Evolutionary conservation across 768 basidiomycete species (phyloP), one percentile per base, ranked within the genome.

Genomic region (Russula griseocarnosa): DNA sequence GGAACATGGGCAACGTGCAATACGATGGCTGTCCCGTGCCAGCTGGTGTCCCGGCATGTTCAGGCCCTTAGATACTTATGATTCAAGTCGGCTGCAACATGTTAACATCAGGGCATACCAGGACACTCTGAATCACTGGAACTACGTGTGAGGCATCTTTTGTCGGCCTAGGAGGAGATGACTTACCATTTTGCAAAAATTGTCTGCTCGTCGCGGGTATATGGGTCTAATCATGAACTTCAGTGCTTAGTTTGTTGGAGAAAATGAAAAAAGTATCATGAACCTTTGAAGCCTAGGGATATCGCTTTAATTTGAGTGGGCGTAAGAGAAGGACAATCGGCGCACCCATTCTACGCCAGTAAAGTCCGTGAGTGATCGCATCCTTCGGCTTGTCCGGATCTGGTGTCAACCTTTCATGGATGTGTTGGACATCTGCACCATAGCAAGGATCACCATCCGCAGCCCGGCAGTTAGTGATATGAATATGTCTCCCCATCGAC

Each of bases 341-440:
- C 77, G 24, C 51, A 84, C 85, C 86, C 65, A 78, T 77, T 28
- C 86, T 77, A 65, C 77, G 76, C 85, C 85, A 87, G 65, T 78
- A 79, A 32, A 86, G 66, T n/a, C 70, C 73, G 62, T 86, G 85
- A 5, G 81, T 79, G 32, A 87, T 73, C 65, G 72, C 75, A 61
- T 86, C 85, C 66, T 86, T 87, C 0, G 78, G 60, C 30, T 73
- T 73, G 34, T 76, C 70, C 0, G 83, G 82, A 32, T 81, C 63
- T 3, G 85, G 85, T 0, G 73, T 71, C 58, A 86, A 70, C 24
- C 73, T 73, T 22, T 67, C 71, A 5, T 44, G 65, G 32, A 83
- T 75, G 58, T 86, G 85, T 61, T 81, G 74, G 6, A 78, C 55
- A 5, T 83, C 83, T 3, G 76, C 65, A 0, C 75, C 78, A 1